Percentiles rank a stretch among this genome's conserved stretches.
These are phyloP conservation scores for Tylopilus subfusipes DNA, from an alignment of 768 basidiomycete species.

Conservation along the genomic window DNA sequence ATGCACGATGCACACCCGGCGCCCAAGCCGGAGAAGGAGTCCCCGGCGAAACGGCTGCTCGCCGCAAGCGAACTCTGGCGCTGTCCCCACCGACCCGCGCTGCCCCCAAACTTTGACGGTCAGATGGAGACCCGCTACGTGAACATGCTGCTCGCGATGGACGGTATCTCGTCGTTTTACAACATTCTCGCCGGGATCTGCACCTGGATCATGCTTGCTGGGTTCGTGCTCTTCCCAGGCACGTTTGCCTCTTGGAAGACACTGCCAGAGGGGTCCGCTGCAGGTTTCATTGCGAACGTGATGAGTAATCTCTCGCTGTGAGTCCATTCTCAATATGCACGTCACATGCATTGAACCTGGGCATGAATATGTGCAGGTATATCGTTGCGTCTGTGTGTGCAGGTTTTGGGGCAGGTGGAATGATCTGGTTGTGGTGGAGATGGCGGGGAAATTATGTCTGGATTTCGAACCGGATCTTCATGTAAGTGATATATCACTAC, in stretches of 20 bases:
- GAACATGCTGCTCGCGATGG: constrained; percentile 60
- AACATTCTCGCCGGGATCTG: constrained; percentile 55
- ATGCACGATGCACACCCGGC: background rate
- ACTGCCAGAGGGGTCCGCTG: constrained; percentile 27
- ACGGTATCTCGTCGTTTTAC: constrained; percentile 48
- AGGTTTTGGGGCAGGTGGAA: constrained; percentile 50
- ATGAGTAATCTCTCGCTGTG: constrained; percentile 47
- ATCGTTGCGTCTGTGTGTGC: constrained; percentile 52
- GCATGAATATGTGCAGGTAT: constrained; percentile 38
- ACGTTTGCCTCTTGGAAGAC: constrained; percentile 49
- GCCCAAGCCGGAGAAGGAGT: background rate
- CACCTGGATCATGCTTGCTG: constrained; percentile 61
- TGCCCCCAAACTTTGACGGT: constrained; percentile 23
- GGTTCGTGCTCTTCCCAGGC: constrained; percentile 60
- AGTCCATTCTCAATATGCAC: constrained; percentile 15
- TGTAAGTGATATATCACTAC: constrained; percentile 36
- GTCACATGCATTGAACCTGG: background rate
- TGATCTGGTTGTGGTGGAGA: constrained; percentile 58
- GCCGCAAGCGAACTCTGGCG: constrained; percentile 19
- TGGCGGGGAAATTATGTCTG: constrained; percentile 60
- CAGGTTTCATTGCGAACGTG: constrained; percentile 32
- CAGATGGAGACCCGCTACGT: constrained; percentile 47
- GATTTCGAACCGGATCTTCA: constrained; percentile 53
- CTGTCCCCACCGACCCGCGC: constrained; percentile 17
- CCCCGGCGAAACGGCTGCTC: background rate